These are phyloP conservation scores for Cadophora sp. DNA, from an alignment of 2,329 filamentous ascomycete species.

Conservation along the genomic window DNA sequence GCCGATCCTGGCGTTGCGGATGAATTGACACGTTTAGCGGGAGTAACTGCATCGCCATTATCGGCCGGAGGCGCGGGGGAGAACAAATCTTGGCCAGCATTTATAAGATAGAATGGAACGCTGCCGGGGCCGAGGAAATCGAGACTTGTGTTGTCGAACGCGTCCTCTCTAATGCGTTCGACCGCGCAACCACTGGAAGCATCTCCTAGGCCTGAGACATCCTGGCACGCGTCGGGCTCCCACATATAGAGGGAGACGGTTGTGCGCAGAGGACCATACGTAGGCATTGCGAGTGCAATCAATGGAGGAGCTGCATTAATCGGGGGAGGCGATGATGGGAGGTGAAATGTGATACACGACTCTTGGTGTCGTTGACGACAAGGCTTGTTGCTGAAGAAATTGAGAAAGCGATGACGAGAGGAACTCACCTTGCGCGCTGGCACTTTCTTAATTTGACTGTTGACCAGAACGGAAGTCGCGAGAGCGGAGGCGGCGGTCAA, in stretches of 20 bases:
- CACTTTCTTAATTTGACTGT: neutral
- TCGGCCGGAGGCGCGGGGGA: neutral
- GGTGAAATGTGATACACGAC: neutral
- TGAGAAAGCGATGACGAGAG: neutral
- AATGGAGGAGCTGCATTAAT: neutral
- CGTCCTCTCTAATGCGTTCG: constrained; percentile 25
- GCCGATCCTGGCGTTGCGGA: neutral
- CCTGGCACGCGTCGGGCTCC: constrained; percentile 15
- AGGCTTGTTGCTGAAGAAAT: neutral
- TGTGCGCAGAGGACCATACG: constrained; percentile 20
- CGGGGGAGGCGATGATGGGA: neutral
- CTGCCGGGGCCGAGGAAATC: constrained; percentile 26
- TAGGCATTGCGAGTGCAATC: constrained; percentile 23
- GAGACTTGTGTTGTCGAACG: constrained; percentile 21
- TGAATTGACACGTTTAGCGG: no score
- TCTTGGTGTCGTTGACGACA: neutral
- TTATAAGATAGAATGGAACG: constrained; percentile 31
- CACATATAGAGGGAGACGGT: constrained; percentile 22
- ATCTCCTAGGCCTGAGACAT: constrained; percentile 2
- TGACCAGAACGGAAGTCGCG: constrained; percentile 3
- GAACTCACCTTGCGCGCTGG: neutral
- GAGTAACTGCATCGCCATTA: neutral
- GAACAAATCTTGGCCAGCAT: constrained; percentile 30
- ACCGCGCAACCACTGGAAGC: constrained; percentile 1
- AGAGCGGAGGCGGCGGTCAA: neutral